Evolutionary conservation across 2,329 filamentous ascomycete species (phyloP).

Genomic region (Fusarium lateritium): DNA sequence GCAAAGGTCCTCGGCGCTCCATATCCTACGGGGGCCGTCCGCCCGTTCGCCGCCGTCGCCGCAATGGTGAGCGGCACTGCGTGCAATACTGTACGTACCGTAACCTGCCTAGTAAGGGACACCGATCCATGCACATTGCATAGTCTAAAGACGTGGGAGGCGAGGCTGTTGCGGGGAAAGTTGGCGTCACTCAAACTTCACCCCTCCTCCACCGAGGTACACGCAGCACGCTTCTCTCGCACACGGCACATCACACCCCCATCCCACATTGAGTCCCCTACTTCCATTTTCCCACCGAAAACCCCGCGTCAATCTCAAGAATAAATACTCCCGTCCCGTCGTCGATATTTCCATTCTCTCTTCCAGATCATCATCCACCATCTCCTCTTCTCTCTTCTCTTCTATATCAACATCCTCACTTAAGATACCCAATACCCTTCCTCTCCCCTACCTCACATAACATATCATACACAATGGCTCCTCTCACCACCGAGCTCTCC

Average conservation of each 20-base stretch:
- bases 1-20: constrained; percentile 34
- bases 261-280: constrained; percentile 25
- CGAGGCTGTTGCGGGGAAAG: constrained; percentile 50
- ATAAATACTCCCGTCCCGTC: constrained; percentile 49
- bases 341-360: constrained; percentile 24
- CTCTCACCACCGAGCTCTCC: constrained; percentile 72
- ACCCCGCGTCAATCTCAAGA: constrained; percentile 47
- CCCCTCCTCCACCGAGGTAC: constrained; percentile 35
- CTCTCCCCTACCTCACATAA: constrained; percentile 20
- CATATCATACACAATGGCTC: constrained; percentile 45
- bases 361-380: constrained; percentile 47
- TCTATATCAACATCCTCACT: constrained; percentile 36
- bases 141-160: constrained; percentile 31
- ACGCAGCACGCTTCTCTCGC: background rate
- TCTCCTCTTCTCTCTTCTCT: constrained; percentile 21
- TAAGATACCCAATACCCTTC: constrained; percentile 45
- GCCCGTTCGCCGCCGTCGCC: constrained; percentile 17
- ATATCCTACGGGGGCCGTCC: constrained; percentile 21
- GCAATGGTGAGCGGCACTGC: constrained; percentile 23
- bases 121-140: constrained; percentile 15
- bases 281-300: constrained; percentile 35
- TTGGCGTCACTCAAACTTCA: constrained; percentile 42
- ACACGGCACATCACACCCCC: constrained; percentile 21
- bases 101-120: constrained; percentile 13
- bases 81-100: constrained; percentile 23